Percentiles rank a stretch among this genome's conserved stretches.
Evolutionary conservation across 2,329 filamentous ascomycete species (phyloP).

Genomic region (Hansfordia pulvinata): DNA sequence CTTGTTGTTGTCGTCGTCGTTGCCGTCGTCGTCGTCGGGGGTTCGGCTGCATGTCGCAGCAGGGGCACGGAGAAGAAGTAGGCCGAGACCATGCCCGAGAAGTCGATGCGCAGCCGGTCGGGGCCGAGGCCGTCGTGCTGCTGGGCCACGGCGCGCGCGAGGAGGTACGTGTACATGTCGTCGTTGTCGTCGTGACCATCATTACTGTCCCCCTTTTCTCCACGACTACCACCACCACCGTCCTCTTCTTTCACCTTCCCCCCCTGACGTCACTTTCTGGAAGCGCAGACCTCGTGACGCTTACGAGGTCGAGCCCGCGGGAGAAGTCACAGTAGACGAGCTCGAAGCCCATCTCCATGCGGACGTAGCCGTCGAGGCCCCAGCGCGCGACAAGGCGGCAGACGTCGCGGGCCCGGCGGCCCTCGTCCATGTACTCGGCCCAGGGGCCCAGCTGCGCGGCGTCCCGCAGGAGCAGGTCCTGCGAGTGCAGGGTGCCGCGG

Average conservation of each 20-base stretch:
- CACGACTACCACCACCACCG: too few species aligned
- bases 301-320: neutral
- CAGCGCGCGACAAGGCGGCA: conserved; percentile 27
- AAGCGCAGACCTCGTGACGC: too few species aligned
- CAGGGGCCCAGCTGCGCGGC: too few species aligned
- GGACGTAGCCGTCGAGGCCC: conserved; percentile 37
- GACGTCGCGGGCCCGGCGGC: conserved; percentile 25
- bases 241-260: too few species aligned
- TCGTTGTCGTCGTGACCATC: too few species aligned
- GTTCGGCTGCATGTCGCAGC: conserved; percentile 4
- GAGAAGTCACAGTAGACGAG: conserved; percentile 38
- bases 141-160: conserved; percentile 4
- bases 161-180: too few species aligned
- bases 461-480: conserved; percentile 53
- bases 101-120: conserved; percentile 3
- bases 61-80: conserved; percentile 5
- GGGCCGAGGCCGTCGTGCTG: conserved; percentile 4
- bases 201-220: too few species aligned
- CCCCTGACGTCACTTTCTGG: too few species aligned
- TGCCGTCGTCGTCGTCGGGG: conserved; percentile 2
- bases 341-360: conserved; percentile 42
- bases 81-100: conserved; percentile 5
- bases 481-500: conserved; percentile 55
- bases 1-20: too few species aligned
- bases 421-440: too few species aligned